Percentiles rank a stretch among this genome's conserved stretches.
These are phyloP conservation scores for Wickerhamiella dianesei DNA, from an alignment of 805 yeast genomes.

Conservation along the genomic window DNA sequence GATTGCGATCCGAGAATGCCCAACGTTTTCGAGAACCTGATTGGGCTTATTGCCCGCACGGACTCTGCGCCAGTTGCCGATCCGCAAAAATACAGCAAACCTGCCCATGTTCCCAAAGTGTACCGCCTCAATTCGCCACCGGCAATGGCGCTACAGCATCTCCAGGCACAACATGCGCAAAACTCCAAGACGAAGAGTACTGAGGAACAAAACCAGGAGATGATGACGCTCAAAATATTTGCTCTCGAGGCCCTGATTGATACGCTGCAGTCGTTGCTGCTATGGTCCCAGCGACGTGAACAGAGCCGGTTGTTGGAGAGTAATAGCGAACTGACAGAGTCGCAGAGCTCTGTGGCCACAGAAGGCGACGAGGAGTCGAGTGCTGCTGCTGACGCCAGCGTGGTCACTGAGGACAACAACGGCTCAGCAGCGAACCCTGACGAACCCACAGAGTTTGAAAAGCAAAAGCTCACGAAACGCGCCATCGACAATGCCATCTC, in stretches of 20 bases:
- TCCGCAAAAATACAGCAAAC: constrained; percentile 29
- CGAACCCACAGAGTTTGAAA: constrained; percentile 76
- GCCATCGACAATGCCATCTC: constrained; percentile 64
- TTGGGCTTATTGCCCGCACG: constrained; percentile 60
- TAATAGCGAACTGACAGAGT: not conserved
- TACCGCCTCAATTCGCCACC: constrained; percentile 66
- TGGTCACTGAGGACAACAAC: not conserved
- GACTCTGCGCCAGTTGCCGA: constrained; percentile 62
- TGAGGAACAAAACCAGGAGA: constrained; percentile 39
- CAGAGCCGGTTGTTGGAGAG: not conserved
- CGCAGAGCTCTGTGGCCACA: not conserved
- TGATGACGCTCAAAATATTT: constrained; percentile 70
- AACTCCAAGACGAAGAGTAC: constrained; percentile 8
- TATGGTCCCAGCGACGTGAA: constrained; percentile 69
- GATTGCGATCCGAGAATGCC: constrained; percentile 71
- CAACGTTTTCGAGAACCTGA: constrained; percentile 72
- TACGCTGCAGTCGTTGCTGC: constrained; percentile 61
- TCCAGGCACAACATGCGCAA: constrained; percentile 30
- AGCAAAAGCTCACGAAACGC: constrained; percentile 68
- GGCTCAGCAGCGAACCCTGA: constrained; percentile 26
- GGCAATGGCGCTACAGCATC: constrained; percentile 53
- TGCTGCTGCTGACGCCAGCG: not conserved
- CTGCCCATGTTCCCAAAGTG: constrained; percentile 24
- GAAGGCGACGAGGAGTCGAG: not conserved
- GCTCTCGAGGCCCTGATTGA: constrained; percentile 72